Evolutionary conservation across 192 early-diverging fungal genomes (phyloP), one percentile per base, ranked within the genome.

Genomic region (Thoreauomyces humboldtii): DNA sequence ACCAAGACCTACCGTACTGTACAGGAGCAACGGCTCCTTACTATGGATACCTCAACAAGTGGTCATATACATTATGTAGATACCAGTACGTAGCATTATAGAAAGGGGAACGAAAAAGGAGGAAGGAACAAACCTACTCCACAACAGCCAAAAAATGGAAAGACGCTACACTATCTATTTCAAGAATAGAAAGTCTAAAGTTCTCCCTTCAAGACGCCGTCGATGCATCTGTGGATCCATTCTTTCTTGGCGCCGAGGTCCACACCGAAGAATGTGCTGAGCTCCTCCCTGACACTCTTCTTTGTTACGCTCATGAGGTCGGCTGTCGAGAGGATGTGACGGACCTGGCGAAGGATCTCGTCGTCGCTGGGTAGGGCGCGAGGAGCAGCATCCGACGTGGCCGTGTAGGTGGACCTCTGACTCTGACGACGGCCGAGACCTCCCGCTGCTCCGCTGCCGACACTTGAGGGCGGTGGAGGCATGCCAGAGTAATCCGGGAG

Each of bases 271-370:
- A 76, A 73, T 12, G 70, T 69, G 51, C 85, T 80, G 33, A 99
- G 72, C 73, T 92, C 81, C 64, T 95, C 91, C 37, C 96, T 84
- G n/a, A 98, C 95, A 54, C 71, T 74, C 79, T 98, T 98, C 78
- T 98, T 94, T 38, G 97, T 99, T 25, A 99, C 90, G 27, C 84
- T 90, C 95, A 97, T 98, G 57, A 99, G 73, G 65, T 99, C 92
- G 7, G 92, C 90, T 0, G 89, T 91, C 15, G 88, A 78, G 19
- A 99, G 83, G 32, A 99, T 92, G 47, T 88, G 87, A 33, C 76
- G 60, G 57, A 83, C 73, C 53, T 77, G 68, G 6, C 29, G 28
- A n/a, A 82, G 57, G 34, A 82, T 68, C 58, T 82, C 73, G 36
- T 79, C 73, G 43, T 82, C 81, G 31, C 67, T 56, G 9, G 81